Percentiles rank a stretch among this genome's conserved stretches.
Conservation (phyloP, 306 rosid species). For the Quercus cerris region DNA sequence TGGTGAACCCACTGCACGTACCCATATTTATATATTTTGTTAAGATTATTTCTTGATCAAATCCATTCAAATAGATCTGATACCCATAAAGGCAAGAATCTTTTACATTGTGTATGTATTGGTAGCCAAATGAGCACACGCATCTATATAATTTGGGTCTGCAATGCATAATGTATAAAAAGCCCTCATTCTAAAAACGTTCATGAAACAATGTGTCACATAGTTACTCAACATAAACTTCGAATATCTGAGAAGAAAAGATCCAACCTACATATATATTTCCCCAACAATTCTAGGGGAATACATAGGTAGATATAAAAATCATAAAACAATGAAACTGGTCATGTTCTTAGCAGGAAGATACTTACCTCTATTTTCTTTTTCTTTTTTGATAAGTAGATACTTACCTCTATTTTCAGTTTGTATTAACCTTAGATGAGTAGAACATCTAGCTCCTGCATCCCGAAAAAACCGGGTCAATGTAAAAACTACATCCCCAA, state of each 20-base stretch:
- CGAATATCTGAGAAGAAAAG: not conserved
- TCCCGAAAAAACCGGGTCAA: no score
- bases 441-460: no score
- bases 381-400: no score
- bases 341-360: conserved; percentile 10
- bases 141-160: not conserved
- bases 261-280: not conserved
- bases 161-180: not conserved
- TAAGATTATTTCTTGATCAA: no score
- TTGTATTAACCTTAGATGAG: no score
- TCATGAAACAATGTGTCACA: not conserved
- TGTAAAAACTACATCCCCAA: no score
- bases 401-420: conserved; percentile 35
- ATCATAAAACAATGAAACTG: not conserved
- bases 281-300: not conserved
- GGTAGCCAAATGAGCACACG: not conserved
- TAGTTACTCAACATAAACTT: not conserved
- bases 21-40: no score
- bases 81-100: no score
- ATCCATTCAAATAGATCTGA: no score
- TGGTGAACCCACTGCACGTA: no score
- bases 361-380: conserved; percentile 38
- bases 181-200: not conserved
- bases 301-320: not conserved
- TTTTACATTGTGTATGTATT: no score